These are phyloP conservation scores for Pythium plurisporium DNA, from an alignment of 352 stramenopile species.

Conservation along the genomic window DNA sequence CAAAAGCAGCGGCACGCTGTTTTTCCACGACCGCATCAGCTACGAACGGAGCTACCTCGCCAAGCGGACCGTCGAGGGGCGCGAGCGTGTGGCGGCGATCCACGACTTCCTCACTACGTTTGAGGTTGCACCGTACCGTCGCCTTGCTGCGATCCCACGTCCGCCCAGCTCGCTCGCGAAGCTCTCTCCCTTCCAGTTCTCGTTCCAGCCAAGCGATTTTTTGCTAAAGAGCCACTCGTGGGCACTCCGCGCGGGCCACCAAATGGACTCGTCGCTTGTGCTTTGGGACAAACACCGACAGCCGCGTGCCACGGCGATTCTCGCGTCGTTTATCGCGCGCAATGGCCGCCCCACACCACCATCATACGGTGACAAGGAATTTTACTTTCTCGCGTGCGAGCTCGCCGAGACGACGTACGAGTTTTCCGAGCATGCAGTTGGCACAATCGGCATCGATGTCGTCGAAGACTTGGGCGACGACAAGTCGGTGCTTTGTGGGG, in stretches of 20 bases:
- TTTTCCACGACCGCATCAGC: conserved; percentile 66
- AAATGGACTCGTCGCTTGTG: conserved; percentile 72
- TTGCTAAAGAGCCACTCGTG: conserved; percentile 54
- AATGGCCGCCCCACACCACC: conserved; percentile 24
- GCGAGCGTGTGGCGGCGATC: conserved; percentile 20
- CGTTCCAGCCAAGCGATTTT: conserved; percentile 47
- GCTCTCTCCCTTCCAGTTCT: no score
- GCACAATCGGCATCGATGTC: conserved; percentile 44
- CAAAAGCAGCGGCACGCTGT: conserved; percentile 50
- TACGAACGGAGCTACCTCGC: conserved; percentile 38
- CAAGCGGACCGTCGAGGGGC: conserved; percentile 20
- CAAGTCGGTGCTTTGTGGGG: conserved; percentile 48
- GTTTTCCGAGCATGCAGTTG: conserved; percentile 65
- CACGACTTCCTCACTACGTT: conserved; percentile 56
- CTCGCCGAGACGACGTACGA: conserved; percentile 61
- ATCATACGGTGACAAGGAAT: conserved; percentile 71
- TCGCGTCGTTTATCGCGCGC: conserved; percentile 47
- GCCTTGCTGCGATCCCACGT: conserved; percentile 32
- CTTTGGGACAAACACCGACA: conserved; percentile 68
- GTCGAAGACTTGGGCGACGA: conserved; percentile 33
- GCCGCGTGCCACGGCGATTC: conserved; percentile 58
- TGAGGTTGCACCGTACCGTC: conserved; percentile 37
- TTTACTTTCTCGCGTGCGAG: conserved; percentile 69
- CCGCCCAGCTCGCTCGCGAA: background rate
- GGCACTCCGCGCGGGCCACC: conserved; percentile 56